Evolutionary conservation across 169 alveolate genomes (phyloP).

Genomic region (Plasmodium inui): DNA sequence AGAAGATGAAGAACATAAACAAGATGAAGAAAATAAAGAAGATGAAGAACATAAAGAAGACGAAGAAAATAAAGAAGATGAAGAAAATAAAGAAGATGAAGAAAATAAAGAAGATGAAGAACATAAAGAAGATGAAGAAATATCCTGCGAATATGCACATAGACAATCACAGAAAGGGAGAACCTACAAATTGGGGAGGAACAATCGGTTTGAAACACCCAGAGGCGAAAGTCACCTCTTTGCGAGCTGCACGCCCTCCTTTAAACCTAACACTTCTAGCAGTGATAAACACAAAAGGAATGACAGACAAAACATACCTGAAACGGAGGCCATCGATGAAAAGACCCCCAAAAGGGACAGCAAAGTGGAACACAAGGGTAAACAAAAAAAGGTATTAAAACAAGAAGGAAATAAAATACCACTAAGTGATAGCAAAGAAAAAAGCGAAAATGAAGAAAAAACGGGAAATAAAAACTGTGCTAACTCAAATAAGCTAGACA

Average conservation of each 20-base stretch:
- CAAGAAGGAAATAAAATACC: not conserved
- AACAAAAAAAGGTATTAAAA: not conserved
- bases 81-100: not conserved
- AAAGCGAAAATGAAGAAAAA: not conserved
- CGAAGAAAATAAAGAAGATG: not conserved
- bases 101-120: too few relatives aligned
- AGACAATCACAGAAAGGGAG: not conserved
- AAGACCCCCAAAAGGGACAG: not conserved
- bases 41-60: too few relatives aligned
- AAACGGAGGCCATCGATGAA: not conserved
- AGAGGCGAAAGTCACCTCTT: not conserved
- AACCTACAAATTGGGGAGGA: not conserved
- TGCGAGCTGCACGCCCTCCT: not conserved
- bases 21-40: not conserved
- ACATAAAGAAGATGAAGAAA: not conserved
- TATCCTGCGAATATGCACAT: not conserved
- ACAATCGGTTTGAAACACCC: not conserved
- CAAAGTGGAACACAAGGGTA: not conserved
- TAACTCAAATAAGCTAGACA: not conserved
- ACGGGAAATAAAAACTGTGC: not conserved
- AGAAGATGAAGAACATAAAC: too few relatives aligned
- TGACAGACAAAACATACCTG: not conserved
- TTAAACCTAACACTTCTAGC: not conserved
- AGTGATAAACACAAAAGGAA: not conserved
- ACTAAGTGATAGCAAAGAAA: not conserved